Base-by-base conservation (phyloP, 805 yeast genomes). In the Metschnikowia rubicola region DNA sequence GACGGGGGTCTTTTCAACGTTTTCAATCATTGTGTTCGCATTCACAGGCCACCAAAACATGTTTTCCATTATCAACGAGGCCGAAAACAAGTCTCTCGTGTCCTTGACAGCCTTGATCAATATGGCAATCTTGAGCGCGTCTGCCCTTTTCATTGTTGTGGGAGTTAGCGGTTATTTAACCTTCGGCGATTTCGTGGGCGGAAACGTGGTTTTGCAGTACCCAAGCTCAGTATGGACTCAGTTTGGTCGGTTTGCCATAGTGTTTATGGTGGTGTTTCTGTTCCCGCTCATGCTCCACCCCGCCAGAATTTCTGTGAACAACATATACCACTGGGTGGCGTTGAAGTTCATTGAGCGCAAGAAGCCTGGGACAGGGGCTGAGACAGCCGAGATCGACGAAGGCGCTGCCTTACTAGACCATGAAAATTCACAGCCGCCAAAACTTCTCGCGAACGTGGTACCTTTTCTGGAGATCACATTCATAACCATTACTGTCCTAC, bases 31-130 rank as follows among this genome's bases (percentile, higher is more conserved):
- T 56, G 92, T 92, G 10, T 91, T 92, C 71, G 96, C 97, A 0
- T 92, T 83, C 66, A 92, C 98, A 0, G 94, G 97, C 59, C 97
- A 92, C 61, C 97, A 92, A 65, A 92, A 92, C 67, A 88, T 89
- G 89, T 89, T 88, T 59, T 81, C 96, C 1, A 79, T 90, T 45
- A 79, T 90, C 46, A 91, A 91, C 59, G 97, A 92, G 67, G 76
- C 91, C 30, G 66, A 65, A 30, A 81, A 81, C 54, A 77, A 75
- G 51, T 68, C 85, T 0, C 67, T 78, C 13, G 50, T 60, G 8
- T 70, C 68, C 33, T 70, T 82, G 50, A 67, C 72, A 47, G 65
- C 58, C 13, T 73, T 87, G 33, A 77, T 84, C 19, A 49, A 64
- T 15, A 53, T 67, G 9, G 81, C 91, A 1, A 78, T 89, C 51